phyloP scores from a whole-genome alignment of 1,284 basidiomycete species.

The Ganoderma meredithae region DNA sequence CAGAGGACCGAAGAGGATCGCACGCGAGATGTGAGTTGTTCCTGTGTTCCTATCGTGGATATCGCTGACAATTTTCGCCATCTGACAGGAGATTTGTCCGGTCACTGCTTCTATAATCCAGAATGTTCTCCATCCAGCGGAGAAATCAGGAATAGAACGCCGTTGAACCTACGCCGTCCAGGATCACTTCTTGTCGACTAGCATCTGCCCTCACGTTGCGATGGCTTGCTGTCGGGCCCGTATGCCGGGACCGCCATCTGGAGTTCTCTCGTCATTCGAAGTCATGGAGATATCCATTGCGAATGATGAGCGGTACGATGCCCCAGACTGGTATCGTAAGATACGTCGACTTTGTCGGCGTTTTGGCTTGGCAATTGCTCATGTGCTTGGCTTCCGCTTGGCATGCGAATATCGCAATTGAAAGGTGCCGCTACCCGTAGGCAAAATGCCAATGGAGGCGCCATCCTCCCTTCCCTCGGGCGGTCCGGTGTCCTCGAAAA shows the following conservation, averaged over 20 bases:
- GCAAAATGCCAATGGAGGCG: constrained; percentile 20
- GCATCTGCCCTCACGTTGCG: not conserved
- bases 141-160: not conserved
- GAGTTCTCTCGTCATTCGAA: not conserved
- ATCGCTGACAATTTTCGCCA: constrained; percentile 1
- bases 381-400: constrained; percentile 28
- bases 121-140: not conserved
- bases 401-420: constrained; percentile 24
- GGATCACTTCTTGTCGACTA: not conserved
- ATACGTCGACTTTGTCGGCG: constrained; percentile 7
- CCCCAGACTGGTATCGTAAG: not conserved
- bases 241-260: not conserved
- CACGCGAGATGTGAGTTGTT: not conserved
- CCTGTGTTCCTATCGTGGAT: constrained; percentile 6
- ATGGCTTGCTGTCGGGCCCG: not conserved
- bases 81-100: not conserved
- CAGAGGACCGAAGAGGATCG: not conserved
- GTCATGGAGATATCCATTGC: not conserved
- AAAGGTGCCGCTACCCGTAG: constrained; percentile 17
- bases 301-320: not conserved
- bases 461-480: constrained; percentile 8
- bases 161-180: not conserved
- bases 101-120: not conserved
- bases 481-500: constrained; percentile 20
- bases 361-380: constrained; percentile 22